Evolutionary conservation across 306 rosid species (phyloP), one percentile per base, ranked within the genome.

Genomic region (Malus sylvestris): DNA sequence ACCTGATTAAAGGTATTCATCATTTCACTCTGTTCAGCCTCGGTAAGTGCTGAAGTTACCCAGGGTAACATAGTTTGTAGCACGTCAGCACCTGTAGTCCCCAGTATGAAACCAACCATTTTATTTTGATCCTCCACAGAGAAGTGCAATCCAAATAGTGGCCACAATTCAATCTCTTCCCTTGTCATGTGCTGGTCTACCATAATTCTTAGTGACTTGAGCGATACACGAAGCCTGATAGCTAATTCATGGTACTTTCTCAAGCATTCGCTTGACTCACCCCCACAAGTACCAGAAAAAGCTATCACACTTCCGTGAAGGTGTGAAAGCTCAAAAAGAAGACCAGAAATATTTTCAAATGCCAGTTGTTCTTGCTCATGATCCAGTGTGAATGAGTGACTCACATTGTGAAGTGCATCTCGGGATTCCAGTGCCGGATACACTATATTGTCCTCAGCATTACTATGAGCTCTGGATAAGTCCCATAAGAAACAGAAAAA

Each of bases 391-490:
- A 90, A 88, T 6, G 96, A 95, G 85, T 95, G 93, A 75, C 97
- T 90, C 61, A 92, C 97, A 66, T 90, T 92, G 75, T 88, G 93
- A 84, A 95, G 91, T 38, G 91, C 59, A 82, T 87, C 98, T 83
- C 86, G 90, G 82, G 97, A 95, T 90, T 95, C 97, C 81, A 95
- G 71, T 13, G 97, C 97, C 11, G 97, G 97, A 84, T 92, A 92
- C 74, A 92, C 96, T 74, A 95, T 88, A 78, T 88, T 90, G 71
- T 90, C 98, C 81, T 95, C 96, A 58, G 97, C 97, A 82, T 95
- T 92, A 78, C 97, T 92, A 79, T 95, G 98, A 82, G 97, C 97
- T 89, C 92, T 90, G 75, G 92, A 92, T 82, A 95, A 83, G 40
- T 95, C 92, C 97, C 98, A 88, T 76, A 95, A 84, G 73, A 92